These are phyloP conservation scores for Viridothelium virens DNA, from an alignment of 495 filamentous ascomycete genomes.

Conservation along the genomic window DNA sequence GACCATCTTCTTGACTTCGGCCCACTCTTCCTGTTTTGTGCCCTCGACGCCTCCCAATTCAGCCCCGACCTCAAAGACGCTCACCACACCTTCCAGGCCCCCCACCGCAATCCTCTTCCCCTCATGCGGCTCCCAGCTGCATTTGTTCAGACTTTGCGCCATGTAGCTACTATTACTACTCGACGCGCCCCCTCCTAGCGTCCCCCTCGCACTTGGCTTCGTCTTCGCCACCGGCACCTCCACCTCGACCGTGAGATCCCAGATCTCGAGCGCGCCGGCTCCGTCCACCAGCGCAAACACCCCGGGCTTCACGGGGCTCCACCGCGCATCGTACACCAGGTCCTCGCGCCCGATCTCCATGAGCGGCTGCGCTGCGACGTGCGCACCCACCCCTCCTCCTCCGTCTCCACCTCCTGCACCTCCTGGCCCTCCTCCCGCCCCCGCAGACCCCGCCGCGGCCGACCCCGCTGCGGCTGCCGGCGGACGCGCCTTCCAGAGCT, in stretches of 20 bases:
- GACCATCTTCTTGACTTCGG: constrained; percentile 7
- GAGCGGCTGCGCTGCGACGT: constrained; percentile 54
- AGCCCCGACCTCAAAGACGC: constrained; percentile 85
- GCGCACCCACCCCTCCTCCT: constrained; percentile 45
- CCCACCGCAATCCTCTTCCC: constrained; percentile 80
- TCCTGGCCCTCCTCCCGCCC: not conserved
- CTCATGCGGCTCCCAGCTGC: constrained; percentile 86
- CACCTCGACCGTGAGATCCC: constrained; percentile 86
- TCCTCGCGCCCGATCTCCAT: constrained; percentile 89
- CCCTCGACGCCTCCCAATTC: constrained; percentile 73
- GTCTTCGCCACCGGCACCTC: constrained; percentile 81
- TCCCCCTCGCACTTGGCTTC: constrained; percentile 48
- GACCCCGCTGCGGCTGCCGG: constrained; percentile 47
- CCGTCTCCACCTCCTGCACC: constrained; percentile 38
- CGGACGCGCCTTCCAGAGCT: constrained; percentile 87
- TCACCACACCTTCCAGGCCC: constrained; percentile 81
- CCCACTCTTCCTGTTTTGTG: not conserved
- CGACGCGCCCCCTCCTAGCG: constrained; percentile 38
- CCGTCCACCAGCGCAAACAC: constrained; percentile 93
- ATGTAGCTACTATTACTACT: constrained; percentile 41
- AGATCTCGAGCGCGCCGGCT: constrained; percentile 85
- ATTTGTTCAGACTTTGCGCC: constrained; percentile 78
- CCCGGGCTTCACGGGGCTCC: constrained; percentile 84
- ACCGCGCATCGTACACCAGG: constrained; percentile 88
- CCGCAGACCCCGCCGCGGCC: no score